Conservation (phyloP, 768 basidiomycete species). For the Lentinula guzmanii region DNA sequence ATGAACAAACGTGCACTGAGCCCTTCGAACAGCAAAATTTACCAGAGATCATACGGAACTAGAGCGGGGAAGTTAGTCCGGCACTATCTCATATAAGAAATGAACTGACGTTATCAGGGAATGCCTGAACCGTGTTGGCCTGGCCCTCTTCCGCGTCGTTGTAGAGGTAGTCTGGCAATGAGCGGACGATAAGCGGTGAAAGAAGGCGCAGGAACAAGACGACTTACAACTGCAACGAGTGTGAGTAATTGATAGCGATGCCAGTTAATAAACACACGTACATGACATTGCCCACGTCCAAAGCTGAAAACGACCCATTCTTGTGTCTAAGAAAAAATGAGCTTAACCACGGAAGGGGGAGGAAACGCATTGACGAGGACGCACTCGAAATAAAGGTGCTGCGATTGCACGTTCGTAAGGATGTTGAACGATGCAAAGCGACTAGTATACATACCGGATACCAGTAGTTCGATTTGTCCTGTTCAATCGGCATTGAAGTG, state of each 20-base stretch:
- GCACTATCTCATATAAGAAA: background rate
- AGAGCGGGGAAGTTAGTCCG: background rate
- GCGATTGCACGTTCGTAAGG: conserved; percentile 6
- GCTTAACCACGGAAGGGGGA: background rate
- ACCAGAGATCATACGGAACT: conserved; percentile 54
- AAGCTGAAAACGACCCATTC: conserved; percentile 39
- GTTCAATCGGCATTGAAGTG: conserved; percentile 45
- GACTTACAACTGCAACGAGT: conserved; percentile 11
- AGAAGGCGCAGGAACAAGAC: background rate
- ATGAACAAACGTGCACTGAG: background rate
- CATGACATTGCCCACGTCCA: conserved; percentile 40
- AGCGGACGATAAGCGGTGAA: background rate
- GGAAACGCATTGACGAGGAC: conserved; percentile 7
- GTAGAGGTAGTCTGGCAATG: conserved; percentile 22
- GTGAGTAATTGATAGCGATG: background rate
- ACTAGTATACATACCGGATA: conserved; percentile 31
- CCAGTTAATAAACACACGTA: conserved; percentile 17
- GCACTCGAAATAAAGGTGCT: conserved; percentile 49
- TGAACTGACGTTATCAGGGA: conserved; percentile 45
- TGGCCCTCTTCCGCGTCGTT: conserved; percentile 39
- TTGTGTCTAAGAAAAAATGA: conserved; percentile 26
- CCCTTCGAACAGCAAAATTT: conserved; percentile 10
- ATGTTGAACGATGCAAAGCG: background rate
- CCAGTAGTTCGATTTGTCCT: conserved; percentile 37
- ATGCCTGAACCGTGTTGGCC: conserved; percentile 41